A percentile compares a stretch with the other conserved stretches of the same genome.
Evolutionary conservation across 228 moss, liverwort and hornwort species (phyloP).

Genomic region (Sphagnum magellanicum): DNA sequence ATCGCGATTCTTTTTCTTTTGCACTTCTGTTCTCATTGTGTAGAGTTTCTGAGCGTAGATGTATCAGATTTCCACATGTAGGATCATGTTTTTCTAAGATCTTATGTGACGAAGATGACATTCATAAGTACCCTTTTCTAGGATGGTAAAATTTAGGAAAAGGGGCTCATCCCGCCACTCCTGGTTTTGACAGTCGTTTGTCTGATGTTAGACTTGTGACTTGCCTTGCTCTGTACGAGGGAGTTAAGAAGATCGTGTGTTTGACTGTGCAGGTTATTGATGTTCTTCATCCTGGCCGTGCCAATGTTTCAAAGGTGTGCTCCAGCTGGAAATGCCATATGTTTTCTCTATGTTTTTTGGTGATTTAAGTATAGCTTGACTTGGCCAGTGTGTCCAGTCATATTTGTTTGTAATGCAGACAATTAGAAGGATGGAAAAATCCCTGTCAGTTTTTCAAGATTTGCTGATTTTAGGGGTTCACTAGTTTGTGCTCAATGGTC

Average conservation of each 20-base stretch:
- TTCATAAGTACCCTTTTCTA: too few species aligned
- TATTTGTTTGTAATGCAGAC: neutral
- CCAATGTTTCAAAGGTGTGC: constrained; percentile 87
- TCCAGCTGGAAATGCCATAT: neutral
- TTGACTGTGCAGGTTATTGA: constrained; percentile 54
- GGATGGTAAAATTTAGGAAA: too few species aligned
- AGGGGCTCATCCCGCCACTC: too few species aligned
- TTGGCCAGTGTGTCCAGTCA: neutral
- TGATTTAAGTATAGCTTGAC: neutral
- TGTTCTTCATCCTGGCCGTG: constrained; percentile 80
- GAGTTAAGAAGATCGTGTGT: neutral
- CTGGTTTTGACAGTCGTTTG: too few species aligned
- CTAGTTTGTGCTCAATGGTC: neutral
- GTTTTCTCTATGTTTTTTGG: neutral
- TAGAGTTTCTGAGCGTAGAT: too few species aligned
- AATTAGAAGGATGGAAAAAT: neutral
- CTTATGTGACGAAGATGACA: too few species aligned
- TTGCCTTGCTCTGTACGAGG: too few species aligned
- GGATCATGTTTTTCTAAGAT: too few species aligned
- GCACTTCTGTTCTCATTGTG: too few species aligned
- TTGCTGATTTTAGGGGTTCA: neutral
- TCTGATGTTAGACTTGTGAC: too few species aligned
- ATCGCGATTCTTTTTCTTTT: too few species aligned
- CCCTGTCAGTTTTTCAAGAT: neutral
- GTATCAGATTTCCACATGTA: too few species aligned